Evolutionary conservation across 1,284 basidiomycete genomes (phyloP).

Genomic region (Exobasidium rhododendri): DNA sequence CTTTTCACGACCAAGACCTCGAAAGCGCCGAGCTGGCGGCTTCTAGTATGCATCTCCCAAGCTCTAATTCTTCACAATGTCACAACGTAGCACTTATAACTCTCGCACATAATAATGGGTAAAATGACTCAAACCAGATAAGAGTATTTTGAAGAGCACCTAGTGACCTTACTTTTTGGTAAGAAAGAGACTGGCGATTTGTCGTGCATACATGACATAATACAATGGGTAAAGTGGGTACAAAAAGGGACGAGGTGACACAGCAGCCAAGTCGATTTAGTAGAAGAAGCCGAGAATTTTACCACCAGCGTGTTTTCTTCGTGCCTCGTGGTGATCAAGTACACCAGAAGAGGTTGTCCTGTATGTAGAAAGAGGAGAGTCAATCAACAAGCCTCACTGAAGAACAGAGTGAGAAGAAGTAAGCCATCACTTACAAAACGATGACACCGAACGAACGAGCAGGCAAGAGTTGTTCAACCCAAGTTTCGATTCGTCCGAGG

Average conservation of each 20-base stretch:
- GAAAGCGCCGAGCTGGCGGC: no score
- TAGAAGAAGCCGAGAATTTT: constrained; percentile 62
- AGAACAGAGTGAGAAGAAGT: no score
- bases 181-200: no score
- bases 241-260: neutral
- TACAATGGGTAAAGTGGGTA: neutral
- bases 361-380: constrained; percentile 73
- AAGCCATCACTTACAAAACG: constrained; percentile 69
- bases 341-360: constrained; percentile 92
- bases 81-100: no score
- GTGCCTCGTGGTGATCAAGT: constrained; percentile 98
- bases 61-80: no score
- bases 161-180: no score
- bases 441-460: constrained; percentile 89
- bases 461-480: constrained; percentile 60
- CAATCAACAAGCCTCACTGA: constrained; percentile 79
- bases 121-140: no score
- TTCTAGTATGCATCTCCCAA: no score
- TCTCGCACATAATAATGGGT: no score
- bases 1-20: no score
- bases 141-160: no score
- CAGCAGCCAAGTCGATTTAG: constrained; percentile 24
- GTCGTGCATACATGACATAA: constrained; percentile 1
- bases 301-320: constrained; percentile 94
- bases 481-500: constrained; percentile 83